phyloP scores from a whole-genome alignment of 495 filamentous ascomycete species.

The Saxophila tyrrhenica region DNA sequence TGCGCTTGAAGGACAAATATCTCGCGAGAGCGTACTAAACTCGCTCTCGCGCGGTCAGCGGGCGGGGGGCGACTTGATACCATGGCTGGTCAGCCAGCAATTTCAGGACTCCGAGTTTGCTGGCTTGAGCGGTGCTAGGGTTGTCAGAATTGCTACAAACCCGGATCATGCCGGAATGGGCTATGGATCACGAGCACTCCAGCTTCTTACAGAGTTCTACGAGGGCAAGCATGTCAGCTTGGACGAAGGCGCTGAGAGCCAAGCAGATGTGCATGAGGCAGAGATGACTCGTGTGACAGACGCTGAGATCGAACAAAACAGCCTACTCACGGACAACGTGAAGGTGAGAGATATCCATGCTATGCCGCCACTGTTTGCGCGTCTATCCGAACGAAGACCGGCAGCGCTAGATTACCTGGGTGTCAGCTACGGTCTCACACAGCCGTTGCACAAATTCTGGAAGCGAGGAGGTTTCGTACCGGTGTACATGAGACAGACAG shows the following conservation, averaged over 20 bases:
- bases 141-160: constrained; percentile 94
- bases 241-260: constrained; percentile 34
- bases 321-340: constrained; percentile 74
- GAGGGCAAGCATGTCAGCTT: constrained; percentile 85
- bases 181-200: constrained; percentile 78
- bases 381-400: constrained; percentile 72
- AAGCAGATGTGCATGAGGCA: constrained; percentile 30
- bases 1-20: constrained; percentile 88
- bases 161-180: constrained; percentile 92
- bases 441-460: constrained; percentile 91
- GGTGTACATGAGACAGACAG: constrained; percentile 89
- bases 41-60: constrained; percentile 79
- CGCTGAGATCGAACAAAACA: constrained; percentile 64
- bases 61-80: constrained; percentile 89
- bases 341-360: constrained; percentile 79
- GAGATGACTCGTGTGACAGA: constrained; percentile 74
- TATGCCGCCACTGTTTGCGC: constrained; percentile 88
- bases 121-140: constrained; percentile 76
- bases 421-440: constrained; percentile 88
- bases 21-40: constrained; percentile 80
- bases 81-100: constrained; percentile 95
- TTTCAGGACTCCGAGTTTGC: constrained; percentile 98
- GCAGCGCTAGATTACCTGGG: constrained; percentile 81
- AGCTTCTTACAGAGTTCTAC: constrained; percentile 83
- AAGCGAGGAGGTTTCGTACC: constrained; percentile 75